A percentile compares a stretch with the other conserved stretches of the same genome.
Evolutionary conservation across 2,329 filamentous ascomycete species (phyloP).

Genomic region (Knufia fluminis): DNA sequence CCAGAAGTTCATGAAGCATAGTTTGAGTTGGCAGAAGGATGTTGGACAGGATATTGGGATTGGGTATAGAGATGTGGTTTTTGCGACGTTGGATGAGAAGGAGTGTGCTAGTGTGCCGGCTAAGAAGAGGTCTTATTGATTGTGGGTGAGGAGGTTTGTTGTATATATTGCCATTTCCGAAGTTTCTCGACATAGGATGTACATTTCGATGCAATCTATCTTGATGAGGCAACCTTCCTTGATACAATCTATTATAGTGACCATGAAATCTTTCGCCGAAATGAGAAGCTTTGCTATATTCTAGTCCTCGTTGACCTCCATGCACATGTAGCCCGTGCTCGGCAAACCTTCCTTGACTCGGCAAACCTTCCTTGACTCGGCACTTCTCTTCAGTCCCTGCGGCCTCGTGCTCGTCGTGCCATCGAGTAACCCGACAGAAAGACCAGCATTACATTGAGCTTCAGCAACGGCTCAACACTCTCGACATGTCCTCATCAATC

Average conservation of each 20-base stretch:
- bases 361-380: not conserved
- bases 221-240: no score
- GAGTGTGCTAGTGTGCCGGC: slow-evolving; percentile 34
- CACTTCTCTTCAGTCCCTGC: not conserved
- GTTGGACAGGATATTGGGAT: slow-evolving; percentile 33
- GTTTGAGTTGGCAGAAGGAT: slow-evolving; percentile 36
- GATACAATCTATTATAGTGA: no score
- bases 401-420: no score
- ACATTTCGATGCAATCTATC: no score
- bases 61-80: slow-evolving; percentile 34
- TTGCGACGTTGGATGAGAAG: slow-evolving; percentile 35
- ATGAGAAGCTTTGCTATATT: no score
- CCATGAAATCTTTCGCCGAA: no score
- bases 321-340: no score
- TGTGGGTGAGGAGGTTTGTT: no score
- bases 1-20: slow-evolving; percentile 38
- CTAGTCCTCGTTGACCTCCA: no score
- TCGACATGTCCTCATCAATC: slow-evolving; percentile 18
- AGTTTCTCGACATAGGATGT: no score
- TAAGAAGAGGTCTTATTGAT: slow-evolving; percentile 29
- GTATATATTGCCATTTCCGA: no score
- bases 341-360: no score
- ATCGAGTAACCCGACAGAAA: not conserved
- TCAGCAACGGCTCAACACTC: not conserved
- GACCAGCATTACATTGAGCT: not conserved